These are phyloP conservation scores for Rheum nobile DNA, from an alignment of 148 eudicot genomes.

Conservation along the genomic window DNA sequence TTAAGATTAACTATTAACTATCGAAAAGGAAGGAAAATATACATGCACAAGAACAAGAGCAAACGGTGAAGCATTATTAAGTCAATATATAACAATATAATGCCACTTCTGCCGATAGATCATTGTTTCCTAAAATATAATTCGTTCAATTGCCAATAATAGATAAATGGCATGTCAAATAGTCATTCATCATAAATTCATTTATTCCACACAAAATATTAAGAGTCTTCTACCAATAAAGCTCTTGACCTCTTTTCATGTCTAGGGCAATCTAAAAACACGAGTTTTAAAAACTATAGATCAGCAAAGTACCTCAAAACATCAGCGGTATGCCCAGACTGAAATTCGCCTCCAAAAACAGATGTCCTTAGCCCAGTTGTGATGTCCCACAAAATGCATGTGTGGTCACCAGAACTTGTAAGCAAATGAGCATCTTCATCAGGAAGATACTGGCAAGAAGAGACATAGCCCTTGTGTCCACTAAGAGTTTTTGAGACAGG, in stretches of 20 bases:
- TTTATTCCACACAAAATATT: neutral
- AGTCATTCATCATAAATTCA: neutral
- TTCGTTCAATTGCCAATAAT: neutral
- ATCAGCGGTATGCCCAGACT: constrained; percentile 92
- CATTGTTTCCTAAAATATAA: neutral
- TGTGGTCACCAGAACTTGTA: constrained; percentile 93
- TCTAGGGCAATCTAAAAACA: neutral
- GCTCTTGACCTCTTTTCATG: neutral
- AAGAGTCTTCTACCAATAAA: neutral
- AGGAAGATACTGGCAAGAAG: constrained; percentile 91
- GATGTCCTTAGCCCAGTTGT: constrained; percentile 90
- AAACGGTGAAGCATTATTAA: neutral
- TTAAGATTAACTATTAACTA: neutral
- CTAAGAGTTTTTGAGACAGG: constrained; percentile 83
- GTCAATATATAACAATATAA: neutral
- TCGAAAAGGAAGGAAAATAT: neutral
- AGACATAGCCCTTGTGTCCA: constrained; percentile 96
- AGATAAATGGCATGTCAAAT: neutral
- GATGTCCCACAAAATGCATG: constrained; percentile 93
- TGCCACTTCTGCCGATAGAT: neutral
- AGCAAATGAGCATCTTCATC: constrained; percentile 82
- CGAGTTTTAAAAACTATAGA: neutral
- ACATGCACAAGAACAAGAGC: neutral
- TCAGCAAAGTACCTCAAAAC: constrained; percentile 56
- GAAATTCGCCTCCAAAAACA: constrained; percentile 98